Evolutionary conservation across 2,329 filamentous ascomycete genomes (phyloP), one percentile per base, ranked within the genome.

Genomic region (Elsinoe arachidis): DNA sequence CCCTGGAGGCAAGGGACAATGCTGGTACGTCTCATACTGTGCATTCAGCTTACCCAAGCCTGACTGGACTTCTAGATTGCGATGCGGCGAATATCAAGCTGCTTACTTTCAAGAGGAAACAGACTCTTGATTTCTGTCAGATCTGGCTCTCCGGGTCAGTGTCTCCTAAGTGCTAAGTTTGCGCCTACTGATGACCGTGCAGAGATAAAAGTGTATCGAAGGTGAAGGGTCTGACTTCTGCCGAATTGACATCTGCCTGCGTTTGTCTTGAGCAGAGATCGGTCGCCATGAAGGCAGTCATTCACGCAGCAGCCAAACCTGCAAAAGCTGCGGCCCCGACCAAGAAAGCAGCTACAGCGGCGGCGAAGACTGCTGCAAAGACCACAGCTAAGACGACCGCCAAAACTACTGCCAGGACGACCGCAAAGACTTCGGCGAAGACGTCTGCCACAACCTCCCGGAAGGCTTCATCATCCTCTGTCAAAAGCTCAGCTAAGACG

Each of bases 211-310:
- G 38, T 17, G 19, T 9, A 17, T 41, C 38, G 2, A 17, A 17
- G 6, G 38, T 41, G n/a, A 41, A 41, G 7, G 38, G 55, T 5
- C 23, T 57, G 43, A 21, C 44, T 11, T 15, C 43, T 11, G 14
- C 26, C 21, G 55, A 57, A 34, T 43, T 57, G n/a, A 47, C 43
- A 12, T 41, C 55, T 6, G 43, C 55, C 4, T 57, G 55, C n/a
- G 15, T 15, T 11, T 57, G 55, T 14, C 38, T 57, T 9, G 26
- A 44, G 12, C 3, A 12, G 5, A 10, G 43, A 14, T 38, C 55
- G 1, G 14, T 14, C 17, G 33, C 35, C 2, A 57, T 57, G 55
- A 49, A 49, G 7, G 17, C 26, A 23, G 55, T 43, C 14, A 11
- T 57, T 2, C 38, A 41, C 11, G 38, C 38, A 6, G 23, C 23